Conservation (phyloP, 2,329 filamentous ascomycete genomes). For the Fusarium falciforme region DNA sequence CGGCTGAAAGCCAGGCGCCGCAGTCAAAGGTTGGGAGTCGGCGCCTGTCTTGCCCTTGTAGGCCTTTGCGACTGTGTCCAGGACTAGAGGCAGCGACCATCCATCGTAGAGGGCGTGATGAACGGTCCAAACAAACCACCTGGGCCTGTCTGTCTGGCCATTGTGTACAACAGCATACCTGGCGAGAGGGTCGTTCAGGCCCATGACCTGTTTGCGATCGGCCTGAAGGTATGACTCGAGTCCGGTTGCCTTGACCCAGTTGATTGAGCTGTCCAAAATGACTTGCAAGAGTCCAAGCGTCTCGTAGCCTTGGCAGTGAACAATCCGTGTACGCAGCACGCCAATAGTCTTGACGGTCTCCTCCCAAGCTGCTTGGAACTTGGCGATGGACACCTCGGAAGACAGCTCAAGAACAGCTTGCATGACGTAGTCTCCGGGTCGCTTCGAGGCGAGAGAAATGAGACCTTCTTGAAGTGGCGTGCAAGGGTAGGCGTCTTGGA, state of each 20-base stretch:
- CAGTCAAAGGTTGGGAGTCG: background rate
- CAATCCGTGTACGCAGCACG: constrained; percentile 29
- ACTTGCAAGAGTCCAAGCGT: constrained; percentile 21
- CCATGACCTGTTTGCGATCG: constrained; percentile 11
- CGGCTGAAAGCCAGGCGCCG: background rate
- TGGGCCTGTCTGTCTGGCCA: background rate
- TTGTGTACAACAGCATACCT: constrained; percentile 4
- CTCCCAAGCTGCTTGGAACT: constrained; percentile 28
- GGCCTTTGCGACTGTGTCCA: background rate
- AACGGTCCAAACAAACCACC: constrained; percentile 40
- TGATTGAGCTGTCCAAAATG: constrained; percentile 1
- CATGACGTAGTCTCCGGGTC: constrained; percentile 52
- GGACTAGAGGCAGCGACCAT: constrained; percentile 32
- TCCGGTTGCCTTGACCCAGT: background rate
- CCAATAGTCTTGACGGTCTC: background rate
- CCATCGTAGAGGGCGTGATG: constrained; percentile 48
- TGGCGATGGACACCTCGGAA: constrained; percentile 6
- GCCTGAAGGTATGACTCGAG: constrained; percentile 5
- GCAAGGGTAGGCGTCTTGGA: constrained; percentile 53
- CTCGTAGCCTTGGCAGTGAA: background rate
- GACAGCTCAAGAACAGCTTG: constrained; percentile 38
- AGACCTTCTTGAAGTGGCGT: constrained; percentile 55
- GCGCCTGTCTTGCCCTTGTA: background rate
- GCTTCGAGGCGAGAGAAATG: constrained; percentile 49
- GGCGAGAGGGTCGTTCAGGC: constrained; percentile 7